These are phyloP conservation scores for Geotrichum fermentans DNA, from an alignment of 1,139 yeast species.

Conservation along the genomic window DNA sequence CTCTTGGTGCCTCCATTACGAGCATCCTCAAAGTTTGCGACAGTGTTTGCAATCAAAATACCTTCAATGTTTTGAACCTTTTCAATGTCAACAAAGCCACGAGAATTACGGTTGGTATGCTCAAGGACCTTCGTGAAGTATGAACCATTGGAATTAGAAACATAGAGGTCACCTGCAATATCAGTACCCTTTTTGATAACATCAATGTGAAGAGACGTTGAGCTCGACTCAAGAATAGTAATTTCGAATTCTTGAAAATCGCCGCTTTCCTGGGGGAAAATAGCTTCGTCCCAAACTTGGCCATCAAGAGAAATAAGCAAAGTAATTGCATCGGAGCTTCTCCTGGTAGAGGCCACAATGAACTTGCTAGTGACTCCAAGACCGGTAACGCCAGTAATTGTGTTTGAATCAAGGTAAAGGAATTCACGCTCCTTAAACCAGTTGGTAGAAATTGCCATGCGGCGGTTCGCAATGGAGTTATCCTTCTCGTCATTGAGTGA, in stretches of 20 bases:
- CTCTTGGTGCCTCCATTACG: slow-evolving; percentile 20
- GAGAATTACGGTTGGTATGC: slow-evolving; percentile 40
- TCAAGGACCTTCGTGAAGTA: slow-evolving; percentile 48
- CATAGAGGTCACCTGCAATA: slow-evolving; percentile 43
- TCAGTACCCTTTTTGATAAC: slow-evolving; percentile 34
- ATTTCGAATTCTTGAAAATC: slow-evolving; percentile 41
- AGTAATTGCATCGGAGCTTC: slow-evolving; percentile 39
- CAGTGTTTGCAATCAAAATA: slow-evolving; percentile 55
- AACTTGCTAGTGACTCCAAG: slow-evolving; percentile 50
- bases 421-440: slow-evolving; percentile 45
- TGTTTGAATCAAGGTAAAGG: slow-evolving; percentile 33
- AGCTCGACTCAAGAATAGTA: slow-evolving; percentile 53
- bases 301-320: slow-evolving; percentile 61
- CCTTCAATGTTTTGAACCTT: slow-evolving; percentile 65
- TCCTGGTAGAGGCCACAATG: slow-evolving; percentile 43
- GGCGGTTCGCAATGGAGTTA: slow-evolving; percentile 41
- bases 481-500: slow-evolving; percentile 43
- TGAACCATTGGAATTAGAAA: slow-evolving; percentile 62
- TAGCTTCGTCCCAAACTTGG: slow-evolving; percentile 47
- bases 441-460: slow-evolving; percentile 48
- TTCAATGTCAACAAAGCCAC: slow-evolving; percentile 44
- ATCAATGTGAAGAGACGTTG: slow-evolving; percentile 52
- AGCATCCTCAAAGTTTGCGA: slow-evolving; percentile 31
- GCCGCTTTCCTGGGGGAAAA: slow-evolving; percentile 43
- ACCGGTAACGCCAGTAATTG: slow-evolving; percentile 42